Percentiles rank a stretch among this genome's conserved stretches.
Conservation (phyloP, 345 rosid species). For the Hibiscus mutabilis region DNA sequence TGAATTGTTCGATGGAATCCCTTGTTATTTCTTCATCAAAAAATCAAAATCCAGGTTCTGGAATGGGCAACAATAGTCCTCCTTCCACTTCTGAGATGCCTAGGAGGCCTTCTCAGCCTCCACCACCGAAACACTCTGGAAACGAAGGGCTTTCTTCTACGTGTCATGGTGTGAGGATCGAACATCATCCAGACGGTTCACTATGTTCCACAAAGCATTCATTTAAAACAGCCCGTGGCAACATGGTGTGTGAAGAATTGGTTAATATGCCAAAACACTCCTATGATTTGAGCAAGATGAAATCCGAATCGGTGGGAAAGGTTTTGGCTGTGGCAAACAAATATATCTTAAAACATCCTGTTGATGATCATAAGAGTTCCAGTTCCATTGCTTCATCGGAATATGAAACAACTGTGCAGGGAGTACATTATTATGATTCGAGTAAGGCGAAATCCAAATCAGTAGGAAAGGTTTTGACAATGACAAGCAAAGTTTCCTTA, state of each 20-base stretch:
- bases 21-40: conserved; percentile 35
- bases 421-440: no score
- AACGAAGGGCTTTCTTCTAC: conserved; percentile 18
- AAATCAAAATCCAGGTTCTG: conserved; percentile 32
- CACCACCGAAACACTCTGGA: conserved; percentile 36
- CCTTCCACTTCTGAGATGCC: conserved; percentile 14
- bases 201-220: conserved; percentile 25
- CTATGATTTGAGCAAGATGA: conserved; percentile 25
- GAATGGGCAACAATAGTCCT: conserved; percentile 18
- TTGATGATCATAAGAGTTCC: no score
- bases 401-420: no score
- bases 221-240: conserved; percentile 4
- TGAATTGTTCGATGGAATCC: conserved; percentile 53
- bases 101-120: conserved; percentile 27
- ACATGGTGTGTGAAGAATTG: conserved; percentile 25
- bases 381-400: no score
- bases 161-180: conserved; percentile 14
- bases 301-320: conserved; percentile 12
- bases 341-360: no score
- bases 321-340: conserved; percentile 19
- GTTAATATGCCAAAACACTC: conserved; percentile 26
- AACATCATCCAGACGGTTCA: conserved; percentile 23
- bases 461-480: no score
- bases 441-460: no score
- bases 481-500: conserved; percentile 16